Percentiles rank a stretch among this genome's conserved stretches.
These are phyloP conservation scores for Bonnemaisonia californica DNA, from an alignment of 31 red algal genomes.

Conservation along the genomic window DNA sequence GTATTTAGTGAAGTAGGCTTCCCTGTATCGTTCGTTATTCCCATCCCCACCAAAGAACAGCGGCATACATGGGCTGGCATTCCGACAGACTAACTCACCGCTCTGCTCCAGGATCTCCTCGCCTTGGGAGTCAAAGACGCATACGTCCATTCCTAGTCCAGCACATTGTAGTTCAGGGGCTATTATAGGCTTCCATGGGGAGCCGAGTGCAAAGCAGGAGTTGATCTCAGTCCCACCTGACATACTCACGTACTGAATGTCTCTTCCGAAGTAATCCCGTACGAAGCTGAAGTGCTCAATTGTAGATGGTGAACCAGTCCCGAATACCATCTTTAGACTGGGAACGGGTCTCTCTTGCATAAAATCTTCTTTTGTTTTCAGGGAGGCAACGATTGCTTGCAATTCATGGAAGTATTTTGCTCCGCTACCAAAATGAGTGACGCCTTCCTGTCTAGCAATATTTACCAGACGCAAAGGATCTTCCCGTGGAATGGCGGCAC, in stretches of 20 bases:
- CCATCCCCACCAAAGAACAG: slow-evolving; percentile 71
- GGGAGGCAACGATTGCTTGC: slow-evolving; percentile 28
- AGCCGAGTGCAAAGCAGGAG: slow-evolving; percentile 79
- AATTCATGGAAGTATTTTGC: slow-evolving; percentile 54
- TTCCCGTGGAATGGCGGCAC: slow-evolving; percentile 31
- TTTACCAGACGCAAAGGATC: slow-evolving; percentile 39
- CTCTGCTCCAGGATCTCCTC: slow-evolving; percentile 1
- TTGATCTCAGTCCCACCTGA: slow-evolving; percentile 92
- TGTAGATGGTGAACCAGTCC: slow-evolving; percentile 77
- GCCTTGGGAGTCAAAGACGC: slow-evolving; percentile 64
- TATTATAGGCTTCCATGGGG: slow-evolving; percentile 42
- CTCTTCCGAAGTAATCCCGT: slow-evolving; percentile 2
- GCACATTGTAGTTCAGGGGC: slow-evolving; percentile 66
- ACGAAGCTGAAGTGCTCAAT: slow-evolving; percentile 71
- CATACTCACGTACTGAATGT: slow-evolving; percentile 68
- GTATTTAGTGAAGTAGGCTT: slow-evolving; percentile 68
- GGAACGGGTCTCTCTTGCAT: slow-evolving; percentile 24
- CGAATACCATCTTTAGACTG: slow-evolving; percentile 54
- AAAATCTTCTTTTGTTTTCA: background rate
- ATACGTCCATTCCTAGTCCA: slow-evolving; percentile 76
- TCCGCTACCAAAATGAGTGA: slow-evolving; percentile 74
- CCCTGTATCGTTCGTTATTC: slow-evolving; percentile 36
- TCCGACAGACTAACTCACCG: slow-evolving; percentile 84
- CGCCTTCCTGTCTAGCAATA: slow-evolving; percentile 42
- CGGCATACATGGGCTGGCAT: slow-evolving; percentile 73